Evolutionary conservation across 1,284 basidiomycete genomes (phyloP), one percentile per base, ranked within the genome.

Genomic region (Fomitopsis pinicola): DNA sequence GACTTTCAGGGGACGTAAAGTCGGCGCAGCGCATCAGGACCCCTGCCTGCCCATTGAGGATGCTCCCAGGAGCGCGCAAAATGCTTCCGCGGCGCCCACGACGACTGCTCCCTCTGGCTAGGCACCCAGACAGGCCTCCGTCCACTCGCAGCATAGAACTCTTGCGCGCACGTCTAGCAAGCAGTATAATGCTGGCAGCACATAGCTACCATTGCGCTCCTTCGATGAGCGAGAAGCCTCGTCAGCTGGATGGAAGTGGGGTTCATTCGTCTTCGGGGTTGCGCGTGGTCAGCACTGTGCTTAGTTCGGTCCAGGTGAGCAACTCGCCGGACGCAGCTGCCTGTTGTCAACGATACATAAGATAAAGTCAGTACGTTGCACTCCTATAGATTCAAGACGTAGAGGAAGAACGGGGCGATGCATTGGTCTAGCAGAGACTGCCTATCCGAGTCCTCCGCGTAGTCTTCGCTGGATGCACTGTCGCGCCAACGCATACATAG

Each of bases 21-120:
- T 22, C 35, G n/a, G 7, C 52, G 35, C 35, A 35, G 2, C 36
- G 36, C 52, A 38, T 54, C 52, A 54, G 52, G 35, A 22, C 19
- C 26, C 35, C 35, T 40, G n/a, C 35, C 36, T 36, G 52, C 36
- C 52, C 33, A 54, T 26, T 54, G 52, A 26, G 35, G 52, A 38
- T 36, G 35, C 52, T 54, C 15, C 35, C 35, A 26, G 35, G 35
- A 54, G 52, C 52, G 52, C 52, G 52, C 52, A 38, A 38, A 38
- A 54, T 54, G 52, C 52, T 54, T 54, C 52, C 52, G 52, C 52
- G 22, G 36, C 52, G n/a, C 22, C 52, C 52, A 54, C 52, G 52
- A 54, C 52, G 35, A 53, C 7, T 2, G 17, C 17, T 54, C 35
- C 26, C 28, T 48, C 46, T 30, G 12, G 48, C 26, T 33, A 15